Evolutionary conservation across 257 asterid genomes (phyloP).

Genomic region (Fraxinus cuspidata): DNA sequence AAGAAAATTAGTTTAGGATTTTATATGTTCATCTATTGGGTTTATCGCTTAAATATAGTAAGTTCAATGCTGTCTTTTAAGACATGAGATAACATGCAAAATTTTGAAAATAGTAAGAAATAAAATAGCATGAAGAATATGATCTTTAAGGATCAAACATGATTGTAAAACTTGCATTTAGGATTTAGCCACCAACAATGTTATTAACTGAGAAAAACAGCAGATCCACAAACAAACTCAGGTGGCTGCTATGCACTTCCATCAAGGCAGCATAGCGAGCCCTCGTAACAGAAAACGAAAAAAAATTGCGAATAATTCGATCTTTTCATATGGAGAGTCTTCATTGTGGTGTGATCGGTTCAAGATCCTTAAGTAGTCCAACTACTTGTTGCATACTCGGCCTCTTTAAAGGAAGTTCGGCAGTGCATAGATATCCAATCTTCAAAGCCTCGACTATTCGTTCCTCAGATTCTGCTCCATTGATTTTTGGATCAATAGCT

Average conservation of each 20-base stretch:
- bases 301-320: neutral
- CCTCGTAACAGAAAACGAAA: conserved; percentile 14
- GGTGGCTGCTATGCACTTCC: conserved; percentile 43
- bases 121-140: conserved; percentile 4
- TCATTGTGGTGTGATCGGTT: conserved; percentile 41
- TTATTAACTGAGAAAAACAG: conserved; percentile 6
- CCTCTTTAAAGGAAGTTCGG: conserved; percentile 70
- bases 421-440: conserved; percentile 87
- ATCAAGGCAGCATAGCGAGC: conserved; percentile 27
- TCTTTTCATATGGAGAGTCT: conserved; percentile 9
- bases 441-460: conserved; percentile 73
- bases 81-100: neutral
- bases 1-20: too few species aligned
- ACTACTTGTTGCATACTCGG: conserved; percentile 92
- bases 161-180: conserved; percentile 27
- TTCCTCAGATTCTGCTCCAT: conserved; percentile 52
- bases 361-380: conserved; percentile 87
- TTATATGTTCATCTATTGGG: too few species aligned
- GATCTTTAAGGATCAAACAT: conserved; percentile 23
- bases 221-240: conserved; percentile 21
- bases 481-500: conserved; percentile 70
- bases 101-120: neutral
- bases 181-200: conserved; percentile 26
- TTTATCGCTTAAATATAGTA: too few species aligned
- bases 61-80: too few species aligned